phyloP scores from a whole-genome alignment of 1,284 basidiomycete genomes.

The Phellopilus nigrolimitatus region DNA sequence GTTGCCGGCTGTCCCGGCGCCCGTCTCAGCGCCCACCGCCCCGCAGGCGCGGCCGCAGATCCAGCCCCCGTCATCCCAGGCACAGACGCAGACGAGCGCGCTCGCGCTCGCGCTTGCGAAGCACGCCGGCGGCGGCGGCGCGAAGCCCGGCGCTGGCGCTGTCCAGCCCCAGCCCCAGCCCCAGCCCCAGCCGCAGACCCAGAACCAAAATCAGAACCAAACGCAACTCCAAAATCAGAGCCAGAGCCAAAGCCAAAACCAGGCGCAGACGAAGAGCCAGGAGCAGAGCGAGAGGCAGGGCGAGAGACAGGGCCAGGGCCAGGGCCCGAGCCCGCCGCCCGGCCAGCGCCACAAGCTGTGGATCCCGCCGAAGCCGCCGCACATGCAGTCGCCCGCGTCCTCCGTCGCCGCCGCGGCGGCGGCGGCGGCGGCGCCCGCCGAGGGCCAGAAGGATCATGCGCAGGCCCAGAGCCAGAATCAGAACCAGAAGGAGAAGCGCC shows the following conservation, averaged over 20 bases:
- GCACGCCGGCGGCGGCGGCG: neutral
- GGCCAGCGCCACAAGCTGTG: constrained; percentile 17
- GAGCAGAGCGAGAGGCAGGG: neutral
- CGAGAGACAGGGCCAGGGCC: neutral
- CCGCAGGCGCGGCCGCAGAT: no score
- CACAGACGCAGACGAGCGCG: no score
- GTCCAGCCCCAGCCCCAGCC: neutral
- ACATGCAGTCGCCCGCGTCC: constrained; percentile 16
- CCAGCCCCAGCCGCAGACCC: neutral
- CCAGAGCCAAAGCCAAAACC: neutral
- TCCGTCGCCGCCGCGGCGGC: no score
- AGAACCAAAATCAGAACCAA: neutral
- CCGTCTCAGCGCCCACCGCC: no score
- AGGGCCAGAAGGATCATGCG: constrained; percentile 1
- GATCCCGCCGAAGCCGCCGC: constrained; percentile 21
- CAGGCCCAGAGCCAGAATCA: no score
- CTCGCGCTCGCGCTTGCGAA: no score
- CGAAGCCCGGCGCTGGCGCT: neutral
- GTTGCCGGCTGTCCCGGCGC: no score
- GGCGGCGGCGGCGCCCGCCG: no score
- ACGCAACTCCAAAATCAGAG: constrained; percentile 5
- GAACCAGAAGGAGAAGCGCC: constrained; percentile 2
- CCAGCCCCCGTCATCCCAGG: no score
- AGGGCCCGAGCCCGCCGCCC: no score
- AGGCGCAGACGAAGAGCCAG: neutral